Base-by-base conservation (phyloP, 1,139 yeast species). In the Casaregolazyma lundiana region DNA sequence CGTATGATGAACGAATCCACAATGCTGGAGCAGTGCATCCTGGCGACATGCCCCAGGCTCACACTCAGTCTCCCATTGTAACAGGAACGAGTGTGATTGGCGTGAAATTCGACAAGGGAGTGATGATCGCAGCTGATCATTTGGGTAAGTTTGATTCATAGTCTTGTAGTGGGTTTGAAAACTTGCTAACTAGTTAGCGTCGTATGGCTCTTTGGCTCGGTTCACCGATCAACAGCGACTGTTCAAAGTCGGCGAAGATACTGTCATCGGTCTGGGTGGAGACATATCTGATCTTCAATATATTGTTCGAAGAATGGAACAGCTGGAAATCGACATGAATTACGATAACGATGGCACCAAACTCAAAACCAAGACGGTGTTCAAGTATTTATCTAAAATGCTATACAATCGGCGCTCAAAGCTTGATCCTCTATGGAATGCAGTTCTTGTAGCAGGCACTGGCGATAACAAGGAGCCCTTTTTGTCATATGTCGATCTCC, bases 351-450 rank as follows among this genome's bases (percentile, higher is more conserved):
- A 84, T 51, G 84, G 83, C n/a, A 86, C 83, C 64, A 69, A 77
- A 39, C 74, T 90, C 62, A 77, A 84, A 55, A 96, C 97, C 8
- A 81, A 89, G 26, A 87, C 89, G 61, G 81, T 94, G 38, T 95
- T 87, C 66, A 94, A 87, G 64, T 92, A 89, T 65, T 73, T 94
- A 56, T 80, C 94, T 41, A 79, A 85, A 53, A 84, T 90, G 39
- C 75, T 90, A 75, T 94, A 94, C 69, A 75, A 78, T 57, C 81
- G 97, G 68, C 80, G 99, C 68, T 77, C 86, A 45, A 88, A 90
- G 67, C 82, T 94, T 92, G 79, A 94, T 65, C 99, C 99, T 19
- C 75, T 89, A 54, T 94, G 98, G 98, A 94, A 92, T 67, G 86
- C 97, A 0, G 72, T 87, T 35, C 73, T 94, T 49, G 97, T 92